Conservation (phyloP, 2,329 filamentous ascomycete genomes). For the Phyllosticta citribraziliensis region DNA sequence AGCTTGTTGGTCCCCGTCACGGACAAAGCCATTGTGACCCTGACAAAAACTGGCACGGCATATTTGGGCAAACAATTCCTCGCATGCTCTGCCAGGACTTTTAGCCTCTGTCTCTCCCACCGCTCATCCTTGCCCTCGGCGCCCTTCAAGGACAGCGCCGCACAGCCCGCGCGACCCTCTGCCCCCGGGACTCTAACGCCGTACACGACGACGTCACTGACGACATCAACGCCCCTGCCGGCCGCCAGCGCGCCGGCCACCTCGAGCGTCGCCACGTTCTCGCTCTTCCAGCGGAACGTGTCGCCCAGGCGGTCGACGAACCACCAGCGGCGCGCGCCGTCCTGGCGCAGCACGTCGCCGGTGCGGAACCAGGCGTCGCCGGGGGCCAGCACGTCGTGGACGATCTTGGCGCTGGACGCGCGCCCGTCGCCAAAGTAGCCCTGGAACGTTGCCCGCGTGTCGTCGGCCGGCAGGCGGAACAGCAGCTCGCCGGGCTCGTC, state of each 20-base stretch:
- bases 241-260: conserved; percentile 36
- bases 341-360: conserved; percentile 37
- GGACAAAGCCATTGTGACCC: conserved; percentile 48
- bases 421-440: conserved; percentile 62
- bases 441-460: conserved; percentile 41
- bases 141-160: conserved; percentile 27
- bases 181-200: conserved; percentile 38
- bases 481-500: conserved; percentile 56
- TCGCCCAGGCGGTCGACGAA: conserved; percentile 41
- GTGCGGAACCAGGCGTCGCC: conserved; percentile 41
- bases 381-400: conserved; percentile 36
- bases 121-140: background rate
- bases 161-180: conserved; percentile 45
- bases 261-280: conserved; percentile 41
- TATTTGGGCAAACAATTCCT: conserved; percentile 57
- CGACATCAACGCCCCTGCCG: conserved; percentile 24
- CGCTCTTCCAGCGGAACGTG: conserved; percentile 41
- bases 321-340: conserved; percentile 37
- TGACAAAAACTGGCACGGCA: conserved; percentile 64
- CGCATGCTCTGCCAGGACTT: conserved; percentile 30
- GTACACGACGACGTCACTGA: conserved; percentile 38
- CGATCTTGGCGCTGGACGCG: conserved; percentile 51
- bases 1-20: conserved; percentile 72
- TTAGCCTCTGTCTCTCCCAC: background rate
- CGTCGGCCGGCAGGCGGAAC: conserved; percentile 48